Evolutionary conservation across 176 grass and related monocot species (phyloP).

Genomic region (Lolium perenne): DNA sequence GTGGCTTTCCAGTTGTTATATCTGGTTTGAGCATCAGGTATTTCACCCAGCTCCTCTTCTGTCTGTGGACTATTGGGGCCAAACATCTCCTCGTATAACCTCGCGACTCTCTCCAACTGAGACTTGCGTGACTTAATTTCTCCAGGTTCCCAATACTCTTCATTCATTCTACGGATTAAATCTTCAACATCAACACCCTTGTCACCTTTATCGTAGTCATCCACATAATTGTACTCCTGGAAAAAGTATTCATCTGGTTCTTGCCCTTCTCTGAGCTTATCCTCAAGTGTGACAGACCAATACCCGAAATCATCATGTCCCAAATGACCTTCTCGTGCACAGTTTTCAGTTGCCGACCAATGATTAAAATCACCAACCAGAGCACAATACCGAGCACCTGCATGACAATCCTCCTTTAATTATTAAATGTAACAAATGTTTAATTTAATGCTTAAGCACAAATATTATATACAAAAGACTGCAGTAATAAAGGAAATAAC

Average conservation of each 20-base stretch:
- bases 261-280: slow-evolving; percentile 86
- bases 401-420: slow-evolving; percentile 39
- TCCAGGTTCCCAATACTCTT: slow-evolving; percentile 94
- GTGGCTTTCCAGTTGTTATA: slow-evolving; percentile 80
- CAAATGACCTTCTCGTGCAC: slow-evolving; percentile 88
- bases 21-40: slow-evolving; percentile 77
- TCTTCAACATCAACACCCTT: slow-evolving; percentile 74
- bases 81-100: slow-evolving; percentile 97
- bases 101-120: slow-evolving; percentile 76
- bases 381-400: slow-evolving; percentile 89
- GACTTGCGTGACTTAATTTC: slow-evolving; percentile 63
- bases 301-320: slow-evolving; percentile 99
- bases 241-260: slow-evolving; percentile 90
- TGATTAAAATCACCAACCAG: slow-evolving; percentile 93
- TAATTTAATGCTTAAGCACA: slow-evolving; percentile 24
- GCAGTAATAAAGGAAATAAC: slow-evolving; percentile 8
- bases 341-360: slow-evolving; percentile 71
- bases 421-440: slow-evolving; percentile 30
- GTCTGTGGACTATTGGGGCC: slow-evolving; percentile 87
- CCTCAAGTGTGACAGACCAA: slow-evolving; percentile 91
- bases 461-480: slow-evolving; percentile 17
- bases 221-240: slow-evolving; percentile 93
- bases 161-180: slow-evolving; percentile 69
- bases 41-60: slow-evolving; percentile 87
- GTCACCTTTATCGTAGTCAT: slow-evolving; percentile 98